These are phyloP conservation scores for Chlorella sp. DNA, from an alignment of 139 green algal genomes.

Conservation along the genomic window DNA sequence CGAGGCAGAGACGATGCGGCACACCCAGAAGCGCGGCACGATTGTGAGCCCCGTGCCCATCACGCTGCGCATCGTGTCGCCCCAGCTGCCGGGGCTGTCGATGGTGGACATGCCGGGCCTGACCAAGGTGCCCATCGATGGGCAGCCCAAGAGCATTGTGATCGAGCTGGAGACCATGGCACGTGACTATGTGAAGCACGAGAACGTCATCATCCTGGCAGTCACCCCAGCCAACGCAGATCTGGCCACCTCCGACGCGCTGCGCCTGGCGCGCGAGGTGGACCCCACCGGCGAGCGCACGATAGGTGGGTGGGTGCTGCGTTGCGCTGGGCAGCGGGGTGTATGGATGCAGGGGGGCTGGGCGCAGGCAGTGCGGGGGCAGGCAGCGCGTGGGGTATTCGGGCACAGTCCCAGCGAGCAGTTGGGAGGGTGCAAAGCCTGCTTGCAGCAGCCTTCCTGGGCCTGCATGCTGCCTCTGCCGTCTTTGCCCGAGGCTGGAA, in stretches of 20 bases:
- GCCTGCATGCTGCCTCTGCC: neutral
- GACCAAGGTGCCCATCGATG: conserved; percentile 97
- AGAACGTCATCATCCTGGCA: conserved; percentile 95
- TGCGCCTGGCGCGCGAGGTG: conserved; percentile 94
- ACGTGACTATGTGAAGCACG: conserved; percentile 89
- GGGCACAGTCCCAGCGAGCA: neutral
- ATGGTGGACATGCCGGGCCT: conserved; percentile 97
- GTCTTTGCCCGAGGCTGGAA: too few relatives aligned
- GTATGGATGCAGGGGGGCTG: neutral
- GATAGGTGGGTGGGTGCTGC: conserved; percentile 51
- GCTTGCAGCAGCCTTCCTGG: neutral
- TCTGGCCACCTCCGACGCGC: conserved; percentile 94
- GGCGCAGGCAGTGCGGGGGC: neutral
- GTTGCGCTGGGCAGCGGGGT: neutral
- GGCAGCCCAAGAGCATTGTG: conserved; percentile 95
- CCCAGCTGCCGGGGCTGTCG: conserved; percentile 92
- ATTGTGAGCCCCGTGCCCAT: conserved; percentile 94
- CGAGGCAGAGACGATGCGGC: conserved; percentile 89
- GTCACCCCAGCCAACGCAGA: conserved; percentile 98
- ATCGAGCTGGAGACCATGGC: conserved; percentile 94
- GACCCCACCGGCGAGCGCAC: conserved; percentile 82
- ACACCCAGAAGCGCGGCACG: conserved; percentile 73
- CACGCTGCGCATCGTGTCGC: conserved; percentile 91
- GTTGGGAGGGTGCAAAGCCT: neutral
- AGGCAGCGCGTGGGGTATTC: neutral